Percentiles rank a stretch among this genome's conserved stretches.
Evolutionary conservation across 306 rosid genomes (phyloP).

Genomic region (Casuarina glauca): DNA sequence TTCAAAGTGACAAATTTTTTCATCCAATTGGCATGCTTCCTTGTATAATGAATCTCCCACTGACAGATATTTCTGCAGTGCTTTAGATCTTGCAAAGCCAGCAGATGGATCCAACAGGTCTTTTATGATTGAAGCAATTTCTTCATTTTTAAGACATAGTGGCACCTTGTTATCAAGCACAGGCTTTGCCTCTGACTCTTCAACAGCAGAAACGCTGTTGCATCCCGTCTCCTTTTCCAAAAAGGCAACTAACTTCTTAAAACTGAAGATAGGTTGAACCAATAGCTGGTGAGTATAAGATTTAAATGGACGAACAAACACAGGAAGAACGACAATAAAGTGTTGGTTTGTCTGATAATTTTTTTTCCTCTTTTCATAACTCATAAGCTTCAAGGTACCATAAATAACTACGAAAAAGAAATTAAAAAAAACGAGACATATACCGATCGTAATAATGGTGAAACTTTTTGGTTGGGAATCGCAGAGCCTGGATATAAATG

Average conservation of each 20-base stretch:
- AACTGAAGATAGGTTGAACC: constrained; percentile 52
- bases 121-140: constrained; percentile 50
- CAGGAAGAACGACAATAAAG: not conserved
- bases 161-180: constrained; percentile 44
- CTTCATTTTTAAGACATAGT: constrained; percentile 35
- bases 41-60: constrained; percentile 66
- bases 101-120: constrained; percentile 61
- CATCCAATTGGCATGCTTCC: constrained; percentile 57
- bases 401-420: constrained; percentile 5
- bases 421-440: constrained; percentile 28
- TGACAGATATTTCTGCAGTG: constrained; percentile 58
- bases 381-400: not conserved
- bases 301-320: constrained; percentile 12
- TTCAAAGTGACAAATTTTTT: constrained; percentile 61
- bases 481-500: constrained; percentile 72
- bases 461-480: constrained; percentile 82
- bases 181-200: constrained; percentile 44
- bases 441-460: constrained; percentile 67
- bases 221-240: constrained; percentile 56
- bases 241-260: constrained; percentile 60
- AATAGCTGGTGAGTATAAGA: constrained; percentile 27
- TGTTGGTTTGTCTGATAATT: not conserved
- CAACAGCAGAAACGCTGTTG: constrained; percentile 37
- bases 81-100: constrained; percentile 48
- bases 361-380: not conserved